Base-by-base conservation (phyloP, 257 asterid genomes). In the Petunia axillaris region DNA sequence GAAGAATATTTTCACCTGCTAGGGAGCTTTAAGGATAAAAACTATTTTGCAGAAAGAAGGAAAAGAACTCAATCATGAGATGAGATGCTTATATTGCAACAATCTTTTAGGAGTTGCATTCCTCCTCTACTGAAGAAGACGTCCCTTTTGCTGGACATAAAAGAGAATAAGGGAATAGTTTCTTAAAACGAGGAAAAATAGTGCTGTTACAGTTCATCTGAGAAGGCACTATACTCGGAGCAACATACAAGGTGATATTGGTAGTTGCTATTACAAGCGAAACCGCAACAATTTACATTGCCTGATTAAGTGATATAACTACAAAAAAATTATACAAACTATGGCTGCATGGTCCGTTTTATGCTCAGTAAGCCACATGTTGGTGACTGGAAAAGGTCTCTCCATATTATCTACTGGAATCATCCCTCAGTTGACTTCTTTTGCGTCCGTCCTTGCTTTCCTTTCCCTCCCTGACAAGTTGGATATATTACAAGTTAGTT, bases 391-490 rank as follows among this genome's bases (percentile, higher is more conserved):
- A 60, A 59, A 77, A 46, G 57, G 71, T 4, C 57, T 6, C 57
- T 58, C 38, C 52, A 36, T 25, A 9, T 64, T 63, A 81, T 52
- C 82, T 43, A 41, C 64, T 35, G 13, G 83, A 57, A 71, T 80
- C 81, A 35, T 76, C 80, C 10, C 79, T 81, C 83, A 44, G 67
- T 85, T 75, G 80, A 9, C 82, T 81, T 89, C 86, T 80, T 83
- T 50, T 82, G 44, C 38, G 39, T 80, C 63, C 80, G 70, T 75
- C 85, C 89, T 43, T 75, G 88, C 89, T 87, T 86, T 55, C 68
- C 77, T 68, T 80, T 81, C 67, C 87, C 85, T 68, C 86, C 90
- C 90, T 88, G 89, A 35, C 50, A 81, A 39, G 37, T 55, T 70
- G 36, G 64, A 57, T 14, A 78, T 73, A 13, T 50, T 44, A 50